Evolutionary conservation across 306 rosid species (phyloP).

Genomic region (Vicia sativa): DNA sequence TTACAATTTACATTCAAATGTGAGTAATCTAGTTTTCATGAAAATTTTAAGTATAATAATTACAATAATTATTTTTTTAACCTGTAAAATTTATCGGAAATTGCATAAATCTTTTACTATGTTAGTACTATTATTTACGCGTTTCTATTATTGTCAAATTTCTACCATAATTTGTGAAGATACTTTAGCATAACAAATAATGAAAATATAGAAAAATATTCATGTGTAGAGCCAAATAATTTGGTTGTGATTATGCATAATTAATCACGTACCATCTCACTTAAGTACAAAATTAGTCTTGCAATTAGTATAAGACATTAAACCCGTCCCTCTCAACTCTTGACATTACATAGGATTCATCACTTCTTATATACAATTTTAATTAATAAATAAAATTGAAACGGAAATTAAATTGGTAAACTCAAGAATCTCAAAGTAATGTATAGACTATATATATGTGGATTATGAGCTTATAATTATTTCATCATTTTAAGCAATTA

Average conservation of each 20-base stretch:
- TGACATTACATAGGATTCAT: slow-evolving; percentile 12
- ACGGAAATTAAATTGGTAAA: slow-evolving; percentile 2
- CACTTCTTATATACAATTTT: slow-evolving; percentile 4
- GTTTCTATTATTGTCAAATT: no score
- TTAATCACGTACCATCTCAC: background rate
- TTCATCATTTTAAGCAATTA: slow-evolving; percentile 6
- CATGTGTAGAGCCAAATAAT: background rate
- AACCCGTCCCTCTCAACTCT: background rate
- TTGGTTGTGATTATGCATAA: background rate
- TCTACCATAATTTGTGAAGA: no score
- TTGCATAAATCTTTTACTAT: no score
- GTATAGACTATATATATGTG: slow-evolving; percentile 13
- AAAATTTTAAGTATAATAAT: no score
- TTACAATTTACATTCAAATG: no score
- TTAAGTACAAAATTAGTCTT: background rate
- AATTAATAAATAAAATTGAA: background rate
- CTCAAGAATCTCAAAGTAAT: slow-evolving; percentile 11
- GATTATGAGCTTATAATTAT: background rate
- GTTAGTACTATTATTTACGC: no score
- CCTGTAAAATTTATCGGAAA: no score
- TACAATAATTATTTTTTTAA: no score
- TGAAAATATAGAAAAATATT: background rate
- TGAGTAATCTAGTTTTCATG: no score
- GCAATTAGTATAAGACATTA: background rate
- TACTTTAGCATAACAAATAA: background rate